Conservation (phyloP, 805 yeast species). For the Cyberlindnera xishuangbannaensis region DNA sequence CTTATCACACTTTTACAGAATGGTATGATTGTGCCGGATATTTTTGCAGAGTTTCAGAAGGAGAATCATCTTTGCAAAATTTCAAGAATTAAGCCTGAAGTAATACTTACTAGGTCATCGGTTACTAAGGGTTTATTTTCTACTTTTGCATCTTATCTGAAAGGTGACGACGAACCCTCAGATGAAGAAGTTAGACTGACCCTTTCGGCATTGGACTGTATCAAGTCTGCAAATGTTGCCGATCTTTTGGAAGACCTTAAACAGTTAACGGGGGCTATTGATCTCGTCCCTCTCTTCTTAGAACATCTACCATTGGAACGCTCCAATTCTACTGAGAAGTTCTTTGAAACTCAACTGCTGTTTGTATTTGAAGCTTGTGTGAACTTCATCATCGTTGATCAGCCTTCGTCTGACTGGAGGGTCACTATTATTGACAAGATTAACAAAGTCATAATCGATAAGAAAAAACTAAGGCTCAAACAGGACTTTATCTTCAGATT, state of each 20-base stretch:
- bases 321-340: slow-evolving; percentile 23
- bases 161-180: slow-evolving; percentile 94
- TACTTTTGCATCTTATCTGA: slow-evolving; percentile 85
- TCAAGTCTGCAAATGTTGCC: slow-evolving; percentile 60
- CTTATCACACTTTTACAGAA: slow-evolving; percentile 64
- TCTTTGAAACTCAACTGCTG: slow-evolving; percentile 25
- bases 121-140: slow-evolving; percentile 80
- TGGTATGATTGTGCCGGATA: slow-evolving; percentile 61
- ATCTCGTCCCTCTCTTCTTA: slow-evolving; percentile 29
- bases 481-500: slow-evolving; percentile 33
- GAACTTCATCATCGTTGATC: slow-evolving; percentile 15
- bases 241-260: slow-evolving; percentile 47
- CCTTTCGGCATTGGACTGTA: slow-evolving; percentile 74
- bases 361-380: slow-evolving; percentile 41
- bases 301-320: slow-evolving; percentile 30
- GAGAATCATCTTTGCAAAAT: slow-evolving; percentile 46
- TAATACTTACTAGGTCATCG: slow-evolving; percentile 54
- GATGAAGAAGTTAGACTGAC: slow-evolving; percentile 90
- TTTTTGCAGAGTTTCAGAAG: slow-evolving; percentile 60
- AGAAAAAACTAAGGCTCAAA: slow-evolving; percentile 23
- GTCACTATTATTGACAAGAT: slow-evolving; percentile 5
- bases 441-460: slow-evolving; percentile 19
- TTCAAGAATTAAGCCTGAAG: slow-evolving; percentile 60
- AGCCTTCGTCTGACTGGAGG: slow-evolving; percentile 1
- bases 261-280: slow-evolving; percentile 1